These are phyloP conservation scores for Blastobotrys ciferrii DNA, from an alignment of 1,139 yeast genomes.

Conservation along the genomic window DNA sequence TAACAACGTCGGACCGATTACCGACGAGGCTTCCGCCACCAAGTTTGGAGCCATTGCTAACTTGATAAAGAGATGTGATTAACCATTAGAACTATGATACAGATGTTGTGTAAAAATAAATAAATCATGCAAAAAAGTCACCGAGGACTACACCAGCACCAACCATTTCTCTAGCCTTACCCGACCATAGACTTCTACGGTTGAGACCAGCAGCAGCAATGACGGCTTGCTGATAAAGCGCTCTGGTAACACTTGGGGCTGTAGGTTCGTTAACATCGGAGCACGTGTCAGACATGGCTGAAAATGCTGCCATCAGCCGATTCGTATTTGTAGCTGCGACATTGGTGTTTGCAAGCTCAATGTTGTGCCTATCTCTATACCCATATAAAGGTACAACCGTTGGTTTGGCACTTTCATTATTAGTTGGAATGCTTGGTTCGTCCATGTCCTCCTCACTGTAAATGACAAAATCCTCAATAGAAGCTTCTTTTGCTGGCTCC, in stretches of 20 bases:
- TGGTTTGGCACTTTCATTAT: neutral
- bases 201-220: conserved; percentile 40
- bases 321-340: neutral
- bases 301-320: conserved; percentile 22
- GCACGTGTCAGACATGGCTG: conserved; percentile 18
- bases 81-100: conserved; percentile 4
- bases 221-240: conserved; percentile 31
- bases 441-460: conserved; percentile 23
- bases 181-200: conserved; percentile 47
- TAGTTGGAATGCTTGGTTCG: conserved; percentile 14
- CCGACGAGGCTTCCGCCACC: too few relatives aligned
- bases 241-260: conserved; percentile 13
- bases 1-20: conserved; percentile 3
- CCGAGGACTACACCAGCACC: conserved; percentile 27
- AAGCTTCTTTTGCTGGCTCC: conserved; percentile 10
- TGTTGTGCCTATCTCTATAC: conserved; percentile 15
- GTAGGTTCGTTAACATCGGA: conserved; percentile 7
- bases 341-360: neutral
- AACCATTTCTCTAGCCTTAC: conserved; percentile 56
- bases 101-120: neutral
- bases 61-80: neutral
- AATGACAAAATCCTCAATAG: conserved; percentile 26
- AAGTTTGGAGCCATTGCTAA: too few relatives aligned
- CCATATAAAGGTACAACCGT: conserved; percentile 15
- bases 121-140: conserved; percentile 10